phyloP scores from a whole-genome alignment of 1,284 basidiomycete genomes.

The Pseudozyma hubeiensis region DNA sequence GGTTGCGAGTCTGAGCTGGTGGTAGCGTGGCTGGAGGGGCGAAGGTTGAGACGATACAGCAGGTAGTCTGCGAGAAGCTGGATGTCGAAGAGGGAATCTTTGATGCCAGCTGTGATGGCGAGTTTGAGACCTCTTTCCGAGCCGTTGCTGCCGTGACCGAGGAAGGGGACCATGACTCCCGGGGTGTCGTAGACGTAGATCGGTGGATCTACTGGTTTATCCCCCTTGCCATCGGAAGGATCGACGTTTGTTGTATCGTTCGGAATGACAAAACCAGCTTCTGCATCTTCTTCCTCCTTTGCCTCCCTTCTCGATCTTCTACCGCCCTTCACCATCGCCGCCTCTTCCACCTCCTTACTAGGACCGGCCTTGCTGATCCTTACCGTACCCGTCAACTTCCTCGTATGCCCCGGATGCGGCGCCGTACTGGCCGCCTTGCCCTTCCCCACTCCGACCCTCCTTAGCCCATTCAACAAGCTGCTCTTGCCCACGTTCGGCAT shows the following conservation, averaged over 20 bases:
- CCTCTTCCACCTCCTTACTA: slow-evolving; percentile 26
- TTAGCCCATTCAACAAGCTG: slow-evolving; percentile 88
- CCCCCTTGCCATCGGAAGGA: slow-evolving; percentile 74
- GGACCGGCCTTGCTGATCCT: slow-evolving; percentile 59
- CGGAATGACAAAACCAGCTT: background rate
- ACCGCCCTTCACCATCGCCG: background rate
- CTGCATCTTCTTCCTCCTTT: background rate
- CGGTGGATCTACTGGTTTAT: slow-evolving; percentile 78
- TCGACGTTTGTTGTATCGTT: slow-evolving; percentile 71
- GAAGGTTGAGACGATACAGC: slow-evolving; percentile 83
- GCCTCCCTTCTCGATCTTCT: background rate
- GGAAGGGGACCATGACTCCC: slow-evolving; percentile 94
- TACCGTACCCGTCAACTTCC: slow-evolving; percentile 66
- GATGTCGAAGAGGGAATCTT: slow-evolving; percentile 88
- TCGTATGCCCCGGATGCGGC: slow-evolving; percentile 75
- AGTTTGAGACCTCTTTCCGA: slow-evolving; percentile 92
- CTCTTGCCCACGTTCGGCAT: slow-evolving; percentile 99
- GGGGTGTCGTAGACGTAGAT: slow-evolving; percentile 96
- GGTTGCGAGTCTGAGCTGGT: background rate
- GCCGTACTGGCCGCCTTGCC: slow-evolving; percentile 90
- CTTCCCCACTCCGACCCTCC: slow-evolving; percentile 86
- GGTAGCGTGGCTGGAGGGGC: slow-evolving; percentile 25
- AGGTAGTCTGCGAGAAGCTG: slow-evolving; percentile 87
- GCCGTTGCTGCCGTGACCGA: slow-evolving; percentile 84
- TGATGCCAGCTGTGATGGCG: slow-evolving; percentile 93